phyloP scores from a whole-genome alignment of 345 rosid species.

The Microcos paniculata region DNA sequence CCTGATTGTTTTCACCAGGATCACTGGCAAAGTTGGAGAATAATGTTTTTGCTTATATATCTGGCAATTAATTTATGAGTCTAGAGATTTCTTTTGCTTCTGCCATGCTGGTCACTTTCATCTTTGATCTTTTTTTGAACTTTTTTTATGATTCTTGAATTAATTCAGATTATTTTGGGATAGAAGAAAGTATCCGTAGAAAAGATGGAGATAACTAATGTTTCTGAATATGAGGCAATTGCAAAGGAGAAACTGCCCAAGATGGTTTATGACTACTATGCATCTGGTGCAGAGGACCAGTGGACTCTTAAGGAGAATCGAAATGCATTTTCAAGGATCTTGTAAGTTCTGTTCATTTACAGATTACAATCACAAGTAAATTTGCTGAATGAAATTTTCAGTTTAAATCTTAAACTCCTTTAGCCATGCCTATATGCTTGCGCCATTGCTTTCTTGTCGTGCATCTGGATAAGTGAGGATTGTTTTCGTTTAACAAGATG shows the following conservation, averaged over 20 bases:
- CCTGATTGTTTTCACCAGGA: neutral
- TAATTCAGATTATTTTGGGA: slow-evolving; percentile 6
- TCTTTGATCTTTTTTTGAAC: neutral
- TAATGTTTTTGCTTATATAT: neutral
- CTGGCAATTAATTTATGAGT: neutral
- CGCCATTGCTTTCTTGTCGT: neutral
- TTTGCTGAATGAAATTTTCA: too few relatives aligned
- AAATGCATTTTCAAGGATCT: slow-evolving; percentile 81
- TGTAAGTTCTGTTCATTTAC: slow-evolving; percentile 40
- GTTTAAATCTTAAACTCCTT: too few relatives aligned
- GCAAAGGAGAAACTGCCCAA: slow-evolving; percentile 89
- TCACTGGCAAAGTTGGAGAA: neutral
- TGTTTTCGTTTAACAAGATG: neutral
- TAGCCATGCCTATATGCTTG: too few relatives aligned
- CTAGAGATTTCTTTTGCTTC: neutral
- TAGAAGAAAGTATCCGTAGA: neutral
- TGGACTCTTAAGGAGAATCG: slow-evolving; percentile 90
- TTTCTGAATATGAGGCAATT: slow-evolving; percentile 75
- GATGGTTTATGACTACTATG: slow-evolving; percentile 91
- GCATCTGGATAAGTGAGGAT: neutral
- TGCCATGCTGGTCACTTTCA: neutral
- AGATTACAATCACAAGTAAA: neutral
- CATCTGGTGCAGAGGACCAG: slow-evolving; percentile 96
- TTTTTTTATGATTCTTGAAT: neutral
- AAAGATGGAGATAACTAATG: slow-evolving; percentile 85